Evolutionary conservation across 441 rosid species (phyloP), one percentile per base, ranked within the genome.

Genomic region (Populus hybrid): DNA sequence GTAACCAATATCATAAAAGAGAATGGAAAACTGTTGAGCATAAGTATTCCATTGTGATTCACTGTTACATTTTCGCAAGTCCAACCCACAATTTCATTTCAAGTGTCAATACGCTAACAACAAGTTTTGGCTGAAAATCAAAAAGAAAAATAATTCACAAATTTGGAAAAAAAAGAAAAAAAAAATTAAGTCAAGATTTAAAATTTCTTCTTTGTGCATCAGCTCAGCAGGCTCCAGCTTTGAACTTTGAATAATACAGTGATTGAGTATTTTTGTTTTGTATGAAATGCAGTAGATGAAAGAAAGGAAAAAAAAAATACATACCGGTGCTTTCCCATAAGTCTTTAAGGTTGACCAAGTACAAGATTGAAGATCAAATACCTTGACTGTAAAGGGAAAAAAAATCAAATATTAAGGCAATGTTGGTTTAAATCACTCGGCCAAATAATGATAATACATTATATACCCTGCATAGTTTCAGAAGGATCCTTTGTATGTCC

Each of bases 301-400:
- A 59, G 28, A 75, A 30, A 30, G 32, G 69, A n/a, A 30, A 21
- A 70, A 0, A 36, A 30, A 30, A 21, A 67, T 64, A 79, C 63
- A 70, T 92, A 97, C 98, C 89, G 98, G 99, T 67, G 97, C 84
- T 88, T 97, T 97, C 84, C 99, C 98, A 76, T 91, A 93, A 79
- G 97, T 94, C 91, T 93, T 93, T 75, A 94, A 83, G 82, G 77
- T 86, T 77, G 98, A 97, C 98, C 99, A 97, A n/a, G 93, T 86
- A 83, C 79, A 79, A 70, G 88, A 88, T 76, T 87, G 91, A 68
- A 87, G 84, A 90, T 97, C 97, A 80, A 91, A 94, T 78, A 79
- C 90, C 91, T 88, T 97, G 88, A 93, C 98, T 97, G 98, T 77
- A 80, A 88, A 53, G 4, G 66, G 40, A 81, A 71, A 83, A 75